Evolutionary conservation across 768 basidiomycete species (phyloP).

Genomic region (Ephemerocybe angulata): DNA sequence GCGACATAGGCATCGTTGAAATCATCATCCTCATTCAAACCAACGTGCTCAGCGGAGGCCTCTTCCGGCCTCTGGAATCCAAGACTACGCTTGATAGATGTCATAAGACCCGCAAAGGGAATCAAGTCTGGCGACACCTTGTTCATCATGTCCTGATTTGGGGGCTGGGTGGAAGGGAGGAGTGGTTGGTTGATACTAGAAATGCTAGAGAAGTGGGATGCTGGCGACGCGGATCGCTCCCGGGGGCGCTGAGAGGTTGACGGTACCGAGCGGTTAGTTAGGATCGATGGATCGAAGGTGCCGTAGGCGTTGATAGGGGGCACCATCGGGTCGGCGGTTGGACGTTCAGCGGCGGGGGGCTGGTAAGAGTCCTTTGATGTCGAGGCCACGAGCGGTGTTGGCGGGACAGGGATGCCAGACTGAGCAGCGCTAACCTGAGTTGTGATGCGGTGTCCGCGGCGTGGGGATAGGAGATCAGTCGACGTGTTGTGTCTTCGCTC

Average conservation of each 20-base stretch:
- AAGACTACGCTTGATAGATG: constrained; percentile 19
- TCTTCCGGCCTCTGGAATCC: constrained; percentile 14
- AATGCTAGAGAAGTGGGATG: constrained; percentile 17
- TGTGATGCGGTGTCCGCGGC: constrained; percentile 28
- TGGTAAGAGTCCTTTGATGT: constrained; percentile 12
- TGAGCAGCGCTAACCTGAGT: constrained; percentile 14
- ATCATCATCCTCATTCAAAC: neutral
- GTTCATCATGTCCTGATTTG: constrained; percentile 18
- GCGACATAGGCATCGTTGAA: neutral
- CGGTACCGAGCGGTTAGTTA: too few species aligned
- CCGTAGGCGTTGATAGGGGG: constrained; percentile 51
- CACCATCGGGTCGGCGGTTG: constrained; percentile 27
- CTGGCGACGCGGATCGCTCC: constrained; percentile 8
- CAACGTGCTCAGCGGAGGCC: neutral
- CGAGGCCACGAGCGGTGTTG: constrained; percentile 10
- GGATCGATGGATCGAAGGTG: constrained; percentile 39
- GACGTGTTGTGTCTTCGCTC: constrained; percentile 12
- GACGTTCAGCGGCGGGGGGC: neutral
- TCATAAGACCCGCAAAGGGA: constrained; percentile 33
- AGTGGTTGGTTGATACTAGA: constrained; percentile 31
- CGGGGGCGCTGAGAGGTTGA: too few species aligned
- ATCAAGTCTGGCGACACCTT: constrained; percentile 37
- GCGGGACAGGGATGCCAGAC: constrained; percentile 6
- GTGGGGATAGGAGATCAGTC: constrained; percentile 22
- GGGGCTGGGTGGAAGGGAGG: constrained; percentile 35